phyloP scores from a whole-genome alignment of 768 basidiomycete species.

The Trametes gibbosa region DNA sequence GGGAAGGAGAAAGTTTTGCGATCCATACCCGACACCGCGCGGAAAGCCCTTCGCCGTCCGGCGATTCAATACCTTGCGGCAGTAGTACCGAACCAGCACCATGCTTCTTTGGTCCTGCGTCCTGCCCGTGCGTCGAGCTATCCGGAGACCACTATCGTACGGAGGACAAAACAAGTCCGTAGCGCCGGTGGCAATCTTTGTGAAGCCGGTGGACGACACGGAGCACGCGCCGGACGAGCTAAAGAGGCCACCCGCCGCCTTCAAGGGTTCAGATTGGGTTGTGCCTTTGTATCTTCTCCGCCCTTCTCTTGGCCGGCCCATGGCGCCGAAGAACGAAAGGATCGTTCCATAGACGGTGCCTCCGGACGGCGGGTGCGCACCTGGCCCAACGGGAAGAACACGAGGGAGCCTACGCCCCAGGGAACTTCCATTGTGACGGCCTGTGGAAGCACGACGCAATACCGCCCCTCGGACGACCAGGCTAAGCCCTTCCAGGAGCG shows the following conservation, averaged over 20 bases:
- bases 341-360: slow-evolving; percentile 4
- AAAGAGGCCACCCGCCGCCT: background rate
- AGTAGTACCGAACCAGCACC: background rate
- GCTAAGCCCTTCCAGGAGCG: slow-evolving; percentile 1
- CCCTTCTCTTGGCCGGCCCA: background rate
- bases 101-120: background rate
- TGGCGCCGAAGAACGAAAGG: background rate
- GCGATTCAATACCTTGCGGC: slow-evolving; percentile 2
- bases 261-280: slow-evolving; percentile 16
- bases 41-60: slow-evolving; percentile 1
- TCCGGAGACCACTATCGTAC: background rate
- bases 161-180: background rate
- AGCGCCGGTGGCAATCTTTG: slow-evolving; percentile 2
- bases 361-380: slow-evolving; percentile 7
- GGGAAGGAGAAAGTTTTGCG: background rate
- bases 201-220: background rate
- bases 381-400: slow-evolving; percentile 1
- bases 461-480: slow-evolving; percentile 5
- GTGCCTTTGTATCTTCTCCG: slow-evolving; percentile 12
- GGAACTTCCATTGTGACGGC: slow-evolving; percentile 9
- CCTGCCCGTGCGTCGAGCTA: background rate
- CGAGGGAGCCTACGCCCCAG: slow-evolving; percentile 5
- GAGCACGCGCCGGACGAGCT: background rate
- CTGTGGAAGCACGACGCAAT: background rate
- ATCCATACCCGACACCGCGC: slow-evolving; percentile 2